phyloP scores from a whole-genome alignment of 2,329 filamentous ascomycete species.

The Fusarium robinianum region DNA sequence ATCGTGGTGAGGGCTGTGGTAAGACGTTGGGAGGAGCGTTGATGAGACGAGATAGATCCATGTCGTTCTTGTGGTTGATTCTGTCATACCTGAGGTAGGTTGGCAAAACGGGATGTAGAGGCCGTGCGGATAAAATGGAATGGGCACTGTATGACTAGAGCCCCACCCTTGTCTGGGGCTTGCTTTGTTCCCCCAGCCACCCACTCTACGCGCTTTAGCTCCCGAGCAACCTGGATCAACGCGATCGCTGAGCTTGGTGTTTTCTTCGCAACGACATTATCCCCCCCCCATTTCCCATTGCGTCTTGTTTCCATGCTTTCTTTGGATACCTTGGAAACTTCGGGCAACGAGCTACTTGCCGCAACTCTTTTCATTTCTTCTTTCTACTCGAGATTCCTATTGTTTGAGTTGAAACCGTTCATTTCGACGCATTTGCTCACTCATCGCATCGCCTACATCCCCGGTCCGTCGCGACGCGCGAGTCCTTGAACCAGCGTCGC shows the following conservation, averaged over 20 bases:
- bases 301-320: conserved; percentile 26
- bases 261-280: too few species aligned
- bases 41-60: background rate
- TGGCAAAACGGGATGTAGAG: conserved; percentile 12
- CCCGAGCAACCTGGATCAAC: conserved; percentile 16
- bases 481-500: background rate
- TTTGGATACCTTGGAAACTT: conserved; percentile 12
- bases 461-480: conserved; percentile 11
- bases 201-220: conserved; percentile 35
- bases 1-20: conserved; percentile 24
- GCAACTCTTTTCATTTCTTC: background rate
- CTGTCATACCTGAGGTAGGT: too few species aligned
- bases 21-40: background rate
- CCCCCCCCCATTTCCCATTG: conserved; percentile 17
- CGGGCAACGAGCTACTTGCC: too few species aligned
- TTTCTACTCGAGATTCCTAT: background rate
- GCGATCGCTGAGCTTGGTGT: conserved; percentile 32
- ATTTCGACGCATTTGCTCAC: too few species aligned
- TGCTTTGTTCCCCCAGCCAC: conserved; percentile 29
- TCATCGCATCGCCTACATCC: too few species aligned
- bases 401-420: too few species aligned
- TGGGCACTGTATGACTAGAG: conserved; percentile 10
- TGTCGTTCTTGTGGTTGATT: too few species aligned
- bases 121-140: conserved; percentile 1
- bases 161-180: conserved; percentile 11